A percentile compares a stretch with the other conserved stretches of the same genome.
phyloP scores from a whole-genome alignment of 768 basidiomycete species.

The Rhizopogon sp. region DNA sequence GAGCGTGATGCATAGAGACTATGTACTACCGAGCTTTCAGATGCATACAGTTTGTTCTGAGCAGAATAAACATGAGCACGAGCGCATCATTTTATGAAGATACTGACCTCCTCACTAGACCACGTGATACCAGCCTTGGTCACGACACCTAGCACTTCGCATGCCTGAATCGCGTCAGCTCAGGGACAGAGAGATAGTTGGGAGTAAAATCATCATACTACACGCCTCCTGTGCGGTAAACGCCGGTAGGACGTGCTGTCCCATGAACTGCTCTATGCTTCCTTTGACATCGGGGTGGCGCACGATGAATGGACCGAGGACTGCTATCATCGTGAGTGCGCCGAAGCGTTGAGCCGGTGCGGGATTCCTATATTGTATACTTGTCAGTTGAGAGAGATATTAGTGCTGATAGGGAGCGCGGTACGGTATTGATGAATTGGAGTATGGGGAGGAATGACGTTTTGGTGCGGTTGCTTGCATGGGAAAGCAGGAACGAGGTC shows the following conservation, averaged over 20 bases:
- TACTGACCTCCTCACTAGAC: slow-evolving; percentile 54
- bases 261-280: slow-evolving; percentile 73
- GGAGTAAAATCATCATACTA: slow-evolving; percentile 43
- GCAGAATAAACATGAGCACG: neutral
- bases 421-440: slow-evolving; percentile 68
- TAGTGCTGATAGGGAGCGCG: slow-evolving; percentile 30
- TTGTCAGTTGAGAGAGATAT: neutral
- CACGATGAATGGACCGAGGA: slow-evolving; percentile 76
- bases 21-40: neutral
- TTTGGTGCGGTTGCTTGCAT: slow-evolving; percentile 77
- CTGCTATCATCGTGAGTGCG: slow-evolving; percentile 77
- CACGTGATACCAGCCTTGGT: slow-evolving; percentile 66
- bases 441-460: slow-evolving; percentile 79
- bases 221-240: slow-evolving; percentile 58
- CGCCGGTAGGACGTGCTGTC: slow-evolving; percentile 70
- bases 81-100: neutral
- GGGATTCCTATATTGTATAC: slow-evolving; percentile 32
- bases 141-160: slow-evolving; percentile 74
- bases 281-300: slow-evolving; percentile 75
- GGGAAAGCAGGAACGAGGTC: slow-evolving; percentile 72
- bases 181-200: neutral
- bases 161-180: slow-evolving; percentile 45
- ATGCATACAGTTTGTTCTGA: slow-evolving; percentile 36
- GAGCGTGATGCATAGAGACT: neutral
- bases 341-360: slow-evolving; percentile 70